phyloP scores from a whole-genome alignment of 2,329 filamentous ascomycete species.

The Alternaria sp. region DNA sequence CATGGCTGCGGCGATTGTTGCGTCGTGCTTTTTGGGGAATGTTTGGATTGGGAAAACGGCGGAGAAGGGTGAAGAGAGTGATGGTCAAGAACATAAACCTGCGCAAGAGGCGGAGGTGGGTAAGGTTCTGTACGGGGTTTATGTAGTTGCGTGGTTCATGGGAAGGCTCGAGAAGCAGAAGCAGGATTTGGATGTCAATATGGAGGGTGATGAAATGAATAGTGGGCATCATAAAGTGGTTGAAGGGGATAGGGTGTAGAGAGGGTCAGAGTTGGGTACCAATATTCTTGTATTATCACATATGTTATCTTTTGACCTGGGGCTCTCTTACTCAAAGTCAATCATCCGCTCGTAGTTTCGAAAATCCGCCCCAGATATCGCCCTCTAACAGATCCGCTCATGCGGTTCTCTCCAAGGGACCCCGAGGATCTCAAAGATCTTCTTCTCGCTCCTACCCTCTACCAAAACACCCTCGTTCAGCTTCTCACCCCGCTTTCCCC shows the following conservation, averaged over 20 bases:
- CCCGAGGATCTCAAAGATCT: slow-evolving; percentile 80
- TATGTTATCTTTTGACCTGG: not conserved
- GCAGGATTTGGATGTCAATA: slow-evolving; percentile 24
- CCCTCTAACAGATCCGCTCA: slow-evolving; percentile 37
- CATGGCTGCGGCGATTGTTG: slow-evolving; percentile 57
- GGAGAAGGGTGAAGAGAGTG: slow-evolving; percentile 14
- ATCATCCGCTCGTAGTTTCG: not conserved
- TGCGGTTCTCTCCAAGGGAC: slow-evolving; percentile 77
- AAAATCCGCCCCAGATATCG: not conserved
- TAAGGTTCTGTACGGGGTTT: slow-evolving; percentile 27
- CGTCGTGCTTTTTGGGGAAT: slow-evolving; percentile 58
- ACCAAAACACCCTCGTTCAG: slow-evolving; percentile 72
- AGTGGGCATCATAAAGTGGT: not conserved
- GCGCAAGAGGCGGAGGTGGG: slow-evolving; percentile 14
- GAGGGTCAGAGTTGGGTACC: not conserved
- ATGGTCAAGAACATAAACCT: not conserved
- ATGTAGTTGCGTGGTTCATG: slow-evolving; percentile 23
- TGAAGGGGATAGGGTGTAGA: not conserved
- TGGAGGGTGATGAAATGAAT: slow-evolving; percentile 9
- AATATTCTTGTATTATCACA: not conserved
- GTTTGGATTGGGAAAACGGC: slow-evolving; percentile 56
- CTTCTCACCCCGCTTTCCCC: slow-evolving; percentile 64
- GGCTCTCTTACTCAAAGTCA: not conserved
- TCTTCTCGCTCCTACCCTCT: slow-evolving; percentile 76
- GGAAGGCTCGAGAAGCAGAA: slow-evolving; percentile 14